Percentiles rank a stretch among this genome's conserved stretches.
These are phyloP conservation scores for Cryptococcus wingfieldii DNA, from an alignment of 1,284 basidiomycete species.

Conservation along the genomic window DNA sequence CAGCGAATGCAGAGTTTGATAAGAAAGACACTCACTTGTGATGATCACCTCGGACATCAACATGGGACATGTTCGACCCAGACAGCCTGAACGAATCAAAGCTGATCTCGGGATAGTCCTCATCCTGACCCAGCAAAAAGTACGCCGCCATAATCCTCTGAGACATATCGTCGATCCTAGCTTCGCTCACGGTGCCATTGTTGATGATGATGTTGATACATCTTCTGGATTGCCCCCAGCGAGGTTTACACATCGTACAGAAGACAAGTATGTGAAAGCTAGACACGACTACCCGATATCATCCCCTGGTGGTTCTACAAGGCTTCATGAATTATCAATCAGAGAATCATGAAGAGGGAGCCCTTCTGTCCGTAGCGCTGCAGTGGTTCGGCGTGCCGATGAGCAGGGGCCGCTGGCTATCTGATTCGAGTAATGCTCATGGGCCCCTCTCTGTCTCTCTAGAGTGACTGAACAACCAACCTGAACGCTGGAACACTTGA, in stretches of 20 bases:
- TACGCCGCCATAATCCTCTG: constrained; percentile 61
- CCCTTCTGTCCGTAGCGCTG: too few species aligned
- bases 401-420: not conserved
- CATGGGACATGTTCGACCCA: constrained; percentile 53
- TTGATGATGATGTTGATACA: too few species aligned
- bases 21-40: constrained; percentile 41
- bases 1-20: not conserved
- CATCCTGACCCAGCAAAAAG: constrained; percentile 62
- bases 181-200: constrained; percentile 55
- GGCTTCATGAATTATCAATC: too few species aligned
- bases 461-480: not conserved
- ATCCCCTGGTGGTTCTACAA: too few species aligned
- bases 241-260: too few species aligned
- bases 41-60: constrained; percentile 72
- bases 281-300: too few species aligned
- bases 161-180: constrained; percentile 62
- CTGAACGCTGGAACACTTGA: too few species aligned
- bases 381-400: not conserved
- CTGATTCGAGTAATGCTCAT: too few species aligned
- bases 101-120: constrained; percentile 53
- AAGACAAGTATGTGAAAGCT: too few species aligned
- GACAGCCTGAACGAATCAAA: constrained; percentile 28
- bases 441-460: too few species aligned
- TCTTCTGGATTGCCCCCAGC: too few species aligned
- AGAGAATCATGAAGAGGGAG: too few species aligned